phyloP scores from a whole-genome alignment of 2,329 filamentous ascomycete genomes.

The Botrytis porri region DNA sequence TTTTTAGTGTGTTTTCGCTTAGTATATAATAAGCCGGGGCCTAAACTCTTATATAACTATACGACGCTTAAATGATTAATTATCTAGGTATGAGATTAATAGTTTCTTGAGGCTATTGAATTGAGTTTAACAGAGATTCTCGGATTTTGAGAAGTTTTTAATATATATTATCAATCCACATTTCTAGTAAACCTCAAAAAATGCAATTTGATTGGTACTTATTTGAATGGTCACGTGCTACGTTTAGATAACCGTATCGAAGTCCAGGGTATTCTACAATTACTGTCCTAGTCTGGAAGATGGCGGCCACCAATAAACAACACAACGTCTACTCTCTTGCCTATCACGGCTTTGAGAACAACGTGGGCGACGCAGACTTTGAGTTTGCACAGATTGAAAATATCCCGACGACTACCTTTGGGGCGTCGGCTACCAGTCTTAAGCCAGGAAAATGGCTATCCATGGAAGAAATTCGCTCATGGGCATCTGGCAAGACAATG shows the following conservation, averaged over 20 bases:
- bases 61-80: too few relatives aligned
- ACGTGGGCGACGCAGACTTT: not conserved
- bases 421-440: not conserved
- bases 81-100: not conserved
- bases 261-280: not conserved
- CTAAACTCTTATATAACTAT: too few relatives aligned
- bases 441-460: not conserved
- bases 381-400: not conserved
- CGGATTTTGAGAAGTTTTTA: too few relatives aligned
- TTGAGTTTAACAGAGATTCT: not conserved
- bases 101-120: not conserved
- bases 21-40: too few relatives aligned
- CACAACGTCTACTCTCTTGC: not conserved
- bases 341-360: not conserved
- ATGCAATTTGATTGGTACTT: too few relatives aligned
- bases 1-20: too few relatives aligned
- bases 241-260: not conserved
- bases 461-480: not conserved
- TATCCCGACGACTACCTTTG: not conserved
- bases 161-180: not conserved
- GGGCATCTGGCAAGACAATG: not conserved
- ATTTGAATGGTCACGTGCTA: not conserved
- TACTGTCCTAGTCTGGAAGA: not conserved
- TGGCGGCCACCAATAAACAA: not conserved
- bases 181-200: not conserved